Percentiles rank a stretch among this genome's conserved stretches.
Evolutionary conservation across 495 filamentous ascomycete species (phyloP).

Genomic region (Parathielavia hyrcaniae): DNA sequence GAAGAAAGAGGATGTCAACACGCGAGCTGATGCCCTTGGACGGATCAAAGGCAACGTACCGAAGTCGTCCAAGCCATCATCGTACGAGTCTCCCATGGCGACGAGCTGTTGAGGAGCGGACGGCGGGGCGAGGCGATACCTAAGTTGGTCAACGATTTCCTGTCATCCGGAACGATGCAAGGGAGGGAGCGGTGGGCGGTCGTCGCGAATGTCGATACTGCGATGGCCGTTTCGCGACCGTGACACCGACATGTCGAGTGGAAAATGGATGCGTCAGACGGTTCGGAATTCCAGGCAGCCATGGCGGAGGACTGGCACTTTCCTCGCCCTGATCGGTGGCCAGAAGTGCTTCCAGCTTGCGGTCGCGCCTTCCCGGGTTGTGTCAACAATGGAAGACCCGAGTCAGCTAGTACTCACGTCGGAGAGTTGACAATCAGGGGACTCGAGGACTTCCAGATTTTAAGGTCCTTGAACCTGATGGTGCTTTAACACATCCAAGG

Average conservation of each 20-base stretch:
- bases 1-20: background rate
- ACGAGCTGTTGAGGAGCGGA: background rate
- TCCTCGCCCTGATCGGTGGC: background rate
- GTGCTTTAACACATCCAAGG: no score
- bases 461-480: no score
- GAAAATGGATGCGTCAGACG: background rate
- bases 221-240: background rate
- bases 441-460: no score
- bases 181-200: background rate
- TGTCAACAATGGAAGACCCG: no score
- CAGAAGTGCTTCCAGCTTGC: background rate
- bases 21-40: no score
- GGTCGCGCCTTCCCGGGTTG: background rate
- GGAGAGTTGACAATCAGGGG: background rate
- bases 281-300: background rate
- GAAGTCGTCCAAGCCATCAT: slow-evolving; percentile 31
- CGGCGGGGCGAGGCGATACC: background rate
- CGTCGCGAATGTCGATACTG: background rate
- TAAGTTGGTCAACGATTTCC: background rate
- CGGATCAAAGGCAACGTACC: slow-evolving; percentile 19
- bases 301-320: background rate
- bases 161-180: background rate
- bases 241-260: background rate
- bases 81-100: slow-evolving; percentile 6
- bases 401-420: no score